Evolutionary conservation across 2,329 filamentous ascomycete genomes (phyloP).

Genomic region (Remersonia thermophila): DNA sequence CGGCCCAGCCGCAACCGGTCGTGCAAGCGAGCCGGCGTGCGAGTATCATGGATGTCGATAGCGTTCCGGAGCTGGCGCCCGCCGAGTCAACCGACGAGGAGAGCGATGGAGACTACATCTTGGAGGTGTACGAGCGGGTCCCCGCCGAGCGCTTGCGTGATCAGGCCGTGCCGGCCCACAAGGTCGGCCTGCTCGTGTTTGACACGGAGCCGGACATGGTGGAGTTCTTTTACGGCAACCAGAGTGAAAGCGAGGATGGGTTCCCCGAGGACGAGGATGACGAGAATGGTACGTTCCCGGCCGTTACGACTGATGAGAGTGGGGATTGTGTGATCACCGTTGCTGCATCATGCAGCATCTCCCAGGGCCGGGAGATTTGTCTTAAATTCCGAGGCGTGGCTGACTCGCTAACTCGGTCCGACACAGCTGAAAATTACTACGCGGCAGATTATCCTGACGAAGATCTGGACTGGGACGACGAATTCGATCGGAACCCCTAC

Average conservation of each 20-base stretch:
- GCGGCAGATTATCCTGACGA: constrained; percentile 72
- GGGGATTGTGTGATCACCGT: too few species aligned
- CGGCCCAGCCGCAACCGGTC: constrained; percentile 8
- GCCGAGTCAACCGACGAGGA: constrained; percentile 18
- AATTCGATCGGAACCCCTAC: constrained; percentile 45
- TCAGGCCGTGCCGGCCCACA: constrained; percentile 33
- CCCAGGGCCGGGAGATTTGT: background rate
- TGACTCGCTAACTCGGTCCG: background rate
- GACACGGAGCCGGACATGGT: constrained; percentile 43
- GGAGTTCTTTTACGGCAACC: constrained; percentile 47
- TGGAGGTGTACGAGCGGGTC: constrained; percentile 53
- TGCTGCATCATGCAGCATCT: background rate
- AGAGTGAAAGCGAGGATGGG: constrained; percentile 51
- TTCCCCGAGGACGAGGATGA: constrained; percentile 48
- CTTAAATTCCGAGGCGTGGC: background rate
- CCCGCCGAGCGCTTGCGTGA: constrained; percentile 37
- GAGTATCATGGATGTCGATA: constrained; percentile 24
- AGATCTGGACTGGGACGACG: constrained; percentile 60
- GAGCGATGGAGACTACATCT: constrained; percentile 44
- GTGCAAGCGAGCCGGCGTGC: constrained; percentile 1
- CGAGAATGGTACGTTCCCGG: constrained; percentile 51
- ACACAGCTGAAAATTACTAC: constrained; percentile 63
- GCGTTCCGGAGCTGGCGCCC: constrained; percentile 22
- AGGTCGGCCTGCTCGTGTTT: constrained; percentile 44
- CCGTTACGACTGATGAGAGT: too few species aligned